These are phyloP conservation scores for Yarrowia porcina DNA, from an alignment of 805 yeast species.

Conservation along the genomic window DNA sequence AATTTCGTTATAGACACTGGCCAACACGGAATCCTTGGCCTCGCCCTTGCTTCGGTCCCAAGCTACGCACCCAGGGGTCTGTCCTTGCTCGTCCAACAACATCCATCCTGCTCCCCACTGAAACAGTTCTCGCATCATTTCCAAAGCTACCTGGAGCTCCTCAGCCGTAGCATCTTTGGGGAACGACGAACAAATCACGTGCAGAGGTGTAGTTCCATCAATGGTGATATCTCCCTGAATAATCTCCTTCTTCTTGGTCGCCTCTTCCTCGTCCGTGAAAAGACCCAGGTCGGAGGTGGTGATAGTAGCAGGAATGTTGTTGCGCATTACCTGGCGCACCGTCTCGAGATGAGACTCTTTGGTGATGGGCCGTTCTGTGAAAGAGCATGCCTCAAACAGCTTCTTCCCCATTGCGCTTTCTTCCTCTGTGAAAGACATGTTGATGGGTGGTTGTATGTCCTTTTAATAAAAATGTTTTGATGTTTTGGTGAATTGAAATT, in stretches of 20 bases:
- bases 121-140: conserved; percentile 63
- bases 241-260: conserved; percentile 10
- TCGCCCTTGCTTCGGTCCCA: not conserved
- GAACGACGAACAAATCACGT: conserved; percentile 57
- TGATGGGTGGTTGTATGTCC: not conserved
- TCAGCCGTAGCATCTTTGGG: conserved; percentile 42
- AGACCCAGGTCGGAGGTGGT: conserved; percentile 68
- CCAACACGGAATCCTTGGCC: conserved; percentile 49
- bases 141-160: conserved; percentile 47
- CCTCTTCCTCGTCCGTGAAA: conserved; percentile 27
- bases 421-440: not conserved
- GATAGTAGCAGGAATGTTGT: conserved; percentile 79
- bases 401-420: not conserved
- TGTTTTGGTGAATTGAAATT: too few relatives aligned
- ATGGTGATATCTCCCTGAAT: conserved; percentile 33
- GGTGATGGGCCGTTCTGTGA: conserved; percentile 28
- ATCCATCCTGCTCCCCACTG: conserved; percentile 94
- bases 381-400: conserved; percentile 28
- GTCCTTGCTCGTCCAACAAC: conserved; percentile 62
- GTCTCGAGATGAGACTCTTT: conserved; percentile 25
- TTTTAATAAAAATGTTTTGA: too few relatives aligned
- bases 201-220: conserved; percentile 76
- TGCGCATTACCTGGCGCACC: conserved; percentile 48
- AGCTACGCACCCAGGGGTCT: conserved; percentile 84
- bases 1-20: conserved; percentile 47